These are phyloP conservation scores for Starmerella floricola DNA, from an alignment of 805 yeast genomes.

Conservation along the genomic window DNA sequence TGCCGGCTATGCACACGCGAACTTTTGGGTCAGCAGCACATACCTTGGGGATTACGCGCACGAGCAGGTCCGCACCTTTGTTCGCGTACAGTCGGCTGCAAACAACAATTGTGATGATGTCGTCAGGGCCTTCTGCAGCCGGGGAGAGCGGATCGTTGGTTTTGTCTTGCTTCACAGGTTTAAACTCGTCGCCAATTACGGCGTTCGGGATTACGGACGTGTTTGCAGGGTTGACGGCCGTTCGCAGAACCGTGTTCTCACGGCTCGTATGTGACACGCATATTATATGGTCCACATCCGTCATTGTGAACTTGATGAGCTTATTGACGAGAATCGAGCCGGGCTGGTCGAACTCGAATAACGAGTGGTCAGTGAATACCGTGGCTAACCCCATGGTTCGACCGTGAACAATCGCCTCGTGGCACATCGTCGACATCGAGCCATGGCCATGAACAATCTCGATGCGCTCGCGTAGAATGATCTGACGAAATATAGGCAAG, in stretches of 20 bases:
- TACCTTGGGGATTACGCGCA: slow-evolving; percentile 72
- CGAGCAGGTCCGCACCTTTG: slow-evolving; percentile 84
- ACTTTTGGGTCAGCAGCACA: slow-evolving; percentile 54
- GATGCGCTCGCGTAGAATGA: slow-evolving; percentile 71
- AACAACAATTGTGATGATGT: slow-evolving; percentile 64
- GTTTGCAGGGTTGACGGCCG: slow-evolving; percentile 59
- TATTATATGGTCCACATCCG: slow-evolving; percentile 85
- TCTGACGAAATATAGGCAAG: slow-evolving; percentile 75
- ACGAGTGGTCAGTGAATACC: slow-evolving; percentile 88
- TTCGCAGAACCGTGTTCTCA: slow-evolving; percentile 85
- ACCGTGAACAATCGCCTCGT: slow-evolving; percentile 85
- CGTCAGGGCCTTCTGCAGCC: slow-evolving; percentile 21
- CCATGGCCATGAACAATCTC: slow-evolving; percentile 95
- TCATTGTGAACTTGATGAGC: slow-evolving; percentile 64
- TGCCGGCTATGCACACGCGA: slow-evolving; percentile 82
- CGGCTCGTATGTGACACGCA: slow-evolving; percentile 95
- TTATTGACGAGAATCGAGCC: slow-evolving; percentile 80
- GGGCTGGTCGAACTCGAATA: slow-evolving; percentile 85
- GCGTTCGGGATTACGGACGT: slow-evolving; percentile 96
- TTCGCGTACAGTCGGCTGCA: slow-evolving; percentile 89
- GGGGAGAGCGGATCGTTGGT: background rate
- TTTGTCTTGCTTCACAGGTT: slow-evolving; percentile 25
- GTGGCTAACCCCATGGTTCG: slow-evolving; percentile 85
- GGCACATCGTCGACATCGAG: slow-evolving; percentile 71
- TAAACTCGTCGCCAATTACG: slow-evolving; percentile 73